Conservation (phyloP, 257 asterid species). For the Marsdenia floribunda region DNA sequence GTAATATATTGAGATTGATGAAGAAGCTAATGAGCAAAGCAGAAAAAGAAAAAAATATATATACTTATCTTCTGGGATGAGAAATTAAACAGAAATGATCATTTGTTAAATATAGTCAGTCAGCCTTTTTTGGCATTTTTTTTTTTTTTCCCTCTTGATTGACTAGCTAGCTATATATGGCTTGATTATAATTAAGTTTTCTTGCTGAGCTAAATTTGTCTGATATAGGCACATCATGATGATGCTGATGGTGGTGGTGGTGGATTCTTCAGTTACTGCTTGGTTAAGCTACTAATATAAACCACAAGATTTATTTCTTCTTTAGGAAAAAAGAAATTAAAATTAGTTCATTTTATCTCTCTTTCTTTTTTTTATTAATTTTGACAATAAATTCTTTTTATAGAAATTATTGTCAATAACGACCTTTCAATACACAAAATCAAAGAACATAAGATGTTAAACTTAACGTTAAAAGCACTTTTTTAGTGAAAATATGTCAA, state of each 20-base stretch:
- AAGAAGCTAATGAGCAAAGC: constrained; percentile 13
- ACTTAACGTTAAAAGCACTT: too few relatives aligned
- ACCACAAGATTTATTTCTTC: constrained; percentile 19
- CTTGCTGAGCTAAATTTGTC: constrained; percentile 11
- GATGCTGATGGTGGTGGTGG: too few relatives aligned
- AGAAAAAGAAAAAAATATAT: not conserved
- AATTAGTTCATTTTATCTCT: not conserved
- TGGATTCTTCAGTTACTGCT: constrained; percentile 19
- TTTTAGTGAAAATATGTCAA: too few relatives aligned
- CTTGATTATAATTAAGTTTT: not conserved
- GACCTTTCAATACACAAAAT: not conserved
- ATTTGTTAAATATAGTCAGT: constrained; percentile 1
- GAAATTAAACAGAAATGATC: constrained; percentile 19
- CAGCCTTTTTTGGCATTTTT: too few relatives aligned
- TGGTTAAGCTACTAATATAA: constrained; percentile 18
- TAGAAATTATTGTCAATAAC: too few relatives aligned
- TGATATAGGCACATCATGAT: constrained; percentile 16
- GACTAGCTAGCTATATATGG: not conserved
- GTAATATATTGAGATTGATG: constrained; percentile 9
- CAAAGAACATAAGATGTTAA: too few relatives aligned
- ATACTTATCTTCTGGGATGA: constrained; percentile 23
- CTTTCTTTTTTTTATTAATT: too few relatives aligned
- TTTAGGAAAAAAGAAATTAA: not conserved
- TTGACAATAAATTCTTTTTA: too few relatives aligned
- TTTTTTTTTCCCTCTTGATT: not conserved